Conservation (phyloP, 805 yeast species). For the Pichia deserticola region DNA sequence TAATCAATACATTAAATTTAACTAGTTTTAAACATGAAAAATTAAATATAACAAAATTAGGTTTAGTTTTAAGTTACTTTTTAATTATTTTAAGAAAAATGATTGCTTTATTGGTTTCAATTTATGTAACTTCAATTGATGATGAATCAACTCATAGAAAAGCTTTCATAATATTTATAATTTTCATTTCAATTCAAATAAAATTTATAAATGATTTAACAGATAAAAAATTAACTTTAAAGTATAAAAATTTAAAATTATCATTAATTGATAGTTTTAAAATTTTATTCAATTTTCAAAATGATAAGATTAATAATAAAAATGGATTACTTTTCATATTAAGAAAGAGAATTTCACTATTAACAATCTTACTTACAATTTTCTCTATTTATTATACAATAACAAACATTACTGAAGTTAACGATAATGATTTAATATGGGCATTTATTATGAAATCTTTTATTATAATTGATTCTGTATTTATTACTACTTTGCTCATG, state of each 20-base stretch:
- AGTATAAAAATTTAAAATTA: background rate
- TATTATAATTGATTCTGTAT: constrained; percentile 5
- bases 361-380: background rate
- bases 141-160: constrained; percentile 22
- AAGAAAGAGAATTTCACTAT: background rate
- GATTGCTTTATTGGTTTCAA: constrained; percentile 22
- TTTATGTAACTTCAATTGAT: constrained; percentile 24
- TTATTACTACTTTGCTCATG: constrained; percentile 3
- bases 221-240: constrained; percentile 9
- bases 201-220: constrained; percentile 17
- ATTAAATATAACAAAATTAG: constrained; percentile 3
- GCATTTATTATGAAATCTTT: constrained; percentile 1
- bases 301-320: too few species aligned
- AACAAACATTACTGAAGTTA: background rate
- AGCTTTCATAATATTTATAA: constrained; percentile 20
- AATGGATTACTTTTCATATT: background rate
- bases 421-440: background rate
- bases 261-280: constrained; percentile 8
- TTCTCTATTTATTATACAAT: background rate
- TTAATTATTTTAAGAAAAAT: constrained; percentile 23
- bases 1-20: constrained; percentile 1
- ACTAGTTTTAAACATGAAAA: background rate
- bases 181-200: constrained; percentile 21
- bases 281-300: too few species aligned
- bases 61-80: constrained; percentile 18